Evolutionary conservation across 2,329 filamentous ascomycete genomes (phyloP).

Genomic region (Hypoxylon rubiginosum): DNA sequence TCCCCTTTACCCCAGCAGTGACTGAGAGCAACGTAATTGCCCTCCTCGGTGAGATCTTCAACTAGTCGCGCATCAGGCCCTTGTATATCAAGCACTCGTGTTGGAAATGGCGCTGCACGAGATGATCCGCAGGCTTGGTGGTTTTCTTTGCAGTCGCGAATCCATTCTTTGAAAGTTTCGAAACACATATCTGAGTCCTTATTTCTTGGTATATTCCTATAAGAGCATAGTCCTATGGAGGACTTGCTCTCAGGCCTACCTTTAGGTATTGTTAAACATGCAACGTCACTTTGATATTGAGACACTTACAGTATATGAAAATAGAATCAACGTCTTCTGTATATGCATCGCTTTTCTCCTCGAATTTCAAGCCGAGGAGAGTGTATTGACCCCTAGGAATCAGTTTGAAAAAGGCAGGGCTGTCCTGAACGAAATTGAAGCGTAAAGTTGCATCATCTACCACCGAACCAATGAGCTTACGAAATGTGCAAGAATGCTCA

Average conservation of each 20-base stretch:
- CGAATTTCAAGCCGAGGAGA: slow-evolving; percentile 11
- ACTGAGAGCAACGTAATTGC: slow-evolving; percentile 3
- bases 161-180: background rate
- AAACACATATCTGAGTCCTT: background rate
- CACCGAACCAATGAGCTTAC: slow-evolving; percentile 4
- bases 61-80: background rate
- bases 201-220: slow-evolving; percentile 7
- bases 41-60: background rate
- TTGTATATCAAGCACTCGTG: background rate
- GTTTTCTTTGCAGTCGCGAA: background rate
- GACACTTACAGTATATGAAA: slow-evolving; percentile 4
- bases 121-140: background rate
- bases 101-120: background rate
- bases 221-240: background rate
- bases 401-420: slow-evolving; percentile 1
- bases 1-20: slow-evolving; percentile 1
- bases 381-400: background rate
- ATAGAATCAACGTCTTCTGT: background rate
- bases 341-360: background rate
- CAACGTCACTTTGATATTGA: background rate
- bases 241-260: background rate
- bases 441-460: slow-evolving; percentile 1
- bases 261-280: background rate
- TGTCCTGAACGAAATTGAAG: background rate
- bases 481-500: background rate